phyloP scores from a whole-genome alignment of 2,329 filamentous ascomycete species.

The Talaromyces rugulosus region DNA sequence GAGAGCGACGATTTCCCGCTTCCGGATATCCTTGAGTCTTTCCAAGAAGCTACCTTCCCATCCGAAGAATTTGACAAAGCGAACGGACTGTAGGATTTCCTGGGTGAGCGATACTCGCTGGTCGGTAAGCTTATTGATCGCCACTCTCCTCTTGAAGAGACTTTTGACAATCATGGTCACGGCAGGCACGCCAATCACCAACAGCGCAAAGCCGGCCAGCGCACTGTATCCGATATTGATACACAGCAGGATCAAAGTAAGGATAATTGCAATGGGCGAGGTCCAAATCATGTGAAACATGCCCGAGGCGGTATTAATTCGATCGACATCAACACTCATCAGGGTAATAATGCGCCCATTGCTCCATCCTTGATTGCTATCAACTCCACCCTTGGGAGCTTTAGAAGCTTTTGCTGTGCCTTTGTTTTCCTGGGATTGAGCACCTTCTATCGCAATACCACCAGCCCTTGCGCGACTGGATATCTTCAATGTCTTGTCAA shows the following conservation, averaged over 20 bases:
- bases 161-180: constrained; percentile 73
- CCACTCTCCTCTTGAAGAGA: constrained; percentile 68
- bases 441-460: constrained; percentile 49
- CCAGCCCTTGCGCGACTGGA: constrained; percentile 86
- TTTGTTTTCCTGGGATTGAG: constrained; percentile 35
- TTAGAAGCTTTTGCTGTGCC: constrained; percentile 38
- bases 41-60: constrained; percentile 87
- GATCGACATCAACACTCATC: constrained; percentile 94
- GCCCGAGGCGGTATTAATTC: constrained; percentile 80
- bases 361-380: constrained; percentile 78
- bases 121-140: constrained; percentile 91
- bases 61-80: constrained; percentile 95
- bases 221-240: constrained; percentile 89
- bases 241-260: constrained; percentile 75
- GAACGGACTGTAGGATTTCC: constrained; percentile 83
- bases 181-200: constrained; percentile 72
- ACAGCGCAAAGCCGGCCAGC: constrained; percentile 77
- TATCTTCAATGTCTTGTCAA: constrained; percentile 86
- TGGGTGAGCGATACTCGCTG: constrained; percentile 87
- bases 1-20: constrained; percentile 75
- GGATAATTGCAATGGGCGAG: constrained; percentile 69
- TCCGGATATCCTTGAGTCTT: constrained; percentile 69
- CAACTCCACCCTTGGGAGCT: constrained; percentile 35
- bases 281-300: constrained; percentile 93
- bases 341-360: constrained; percentile 89